Evolutionary conservation across 176 grass and related monocot genomes (phyloP), one percentile per base, ranked within the genome.

Genomic region (Urochloa ruziziensis): DNA sequence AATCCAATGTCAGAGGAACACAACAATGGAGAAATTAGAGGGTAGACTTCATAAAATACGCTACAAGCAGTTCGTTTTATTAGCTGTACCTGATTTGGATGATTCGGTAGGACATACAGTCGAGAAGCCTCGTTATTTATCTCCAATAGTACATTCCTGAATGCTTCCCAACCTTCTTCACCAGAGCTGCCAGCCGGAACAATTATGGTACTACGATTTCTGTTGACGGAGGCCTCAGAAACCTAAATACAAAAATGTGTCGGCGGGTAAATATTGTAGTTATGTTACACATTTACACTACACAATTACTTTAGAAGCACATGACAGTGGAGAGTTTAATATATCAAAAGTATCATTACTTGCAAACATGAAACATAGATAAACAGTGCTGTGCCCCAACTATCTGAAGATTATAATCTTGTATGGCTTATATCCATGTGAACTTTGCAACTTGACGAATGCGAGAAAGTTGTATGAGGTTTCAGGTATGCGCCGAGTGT

Each of bases 141-240:
- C 69, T 99, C 96, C 46, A 93, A 60, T 49, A 99, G 84, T 62
- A 99, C 83, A 88, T 90, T 96, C 67, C 96, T 94, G 79, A 99
- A 99, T 78, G 93, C 85, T 90, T 93, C 91, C 96, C 96, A 99
- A 54, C 96, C 96, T 86, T 99, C 96, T 92, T 99, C 96, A 42
- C 93, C 89, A 77, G 96, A 90, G 86, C 91, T 99, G 70, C 96
- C 93, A 66, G 96, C 96, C 0, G 96, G 96, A 86, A 99, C 85
- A 80, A 94, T 96, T 54, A 99, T 99, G 18, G 96, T 99, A 69
- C 96, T 99, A 57, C 96, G 93, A 76, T 99, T 99, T 80, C 96
- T 92, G 44, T 96, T 99, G 80, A 96, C 93, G 3, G 96, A 99
- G 46, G 96, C 91, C 82, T 99, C 96, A 18, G 96, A 96, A 62